phyloP scores from a whole-genome alignment of 441 rosid species.

The Mallotus repandus region DNA sequence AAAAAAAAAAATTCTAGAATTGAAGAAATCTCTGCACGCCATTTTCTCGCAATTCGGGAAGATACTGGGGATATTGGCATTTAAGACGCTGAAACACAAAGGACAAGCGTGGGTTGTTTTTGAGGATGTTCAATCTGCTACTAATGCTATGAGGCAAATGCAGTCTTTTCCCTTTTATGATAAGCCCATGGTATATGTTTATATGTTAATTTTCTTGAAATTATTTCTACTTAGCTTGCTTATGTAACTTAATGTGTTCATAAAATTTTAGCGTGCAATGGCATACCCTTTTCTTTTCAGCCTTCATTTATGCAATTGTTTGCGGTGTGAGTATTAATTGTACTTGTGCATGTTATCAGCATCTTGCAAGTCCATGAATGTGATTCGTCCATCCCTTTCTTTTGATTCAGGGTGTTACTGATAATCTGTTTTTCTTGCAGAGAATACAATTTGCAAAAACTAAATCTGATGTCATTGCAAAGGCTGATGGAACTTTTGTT shows the following conservation, averaged over 20 bases:
- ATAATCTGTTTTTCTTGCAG: slow-evolving; percentile 32
- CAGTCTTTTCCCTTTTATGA: slow-evolving; percentile 91
- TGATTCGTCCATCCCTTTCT: not conserved
- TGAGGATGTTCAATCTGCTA: slow-evolving; percentile 73
- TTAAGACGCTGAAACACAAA: slow-evolving; percentile 94
- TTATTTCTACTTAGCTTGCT: not conserved
- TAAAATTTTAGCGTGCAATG: no score
- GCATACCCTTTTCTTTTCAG: not conserved
- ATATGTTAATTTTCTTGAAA: not conserved
- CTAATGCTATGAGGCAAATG: slow-evolving; percentile 76
- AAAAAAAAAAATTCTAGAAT: slow-evolving; percentile 36
- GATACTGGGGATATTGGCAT: slow-evolving; percentile 85
- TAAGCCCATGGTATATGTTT: slow-evolving; percentile 61
- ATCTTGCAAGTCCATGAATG: no score
- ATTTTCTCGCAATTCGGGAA: slow-evolving; percentile 91
- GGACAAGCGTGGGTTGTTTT: slow-evolving; percentile 99
- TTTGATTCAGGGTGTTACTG: not conserved
- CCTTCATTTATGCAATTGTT: not conserved
- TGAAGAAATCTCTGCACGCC: slow-evolving; percentile 86
- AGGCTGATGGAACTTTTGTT: slow-evolving; percentile 96
- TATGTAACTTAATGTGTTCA: no score
- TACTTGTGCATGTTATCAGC: not conserved
- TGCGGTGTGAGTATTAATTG: not conserved
- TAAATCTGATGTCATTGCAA: slow-evolving; percentile 86
- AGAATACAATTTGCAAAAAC: slow-evolving; percentile 90